Base-by-base conservation (phyloP, 306 rosid genomes). In the Datisca glomerata region DNA sequence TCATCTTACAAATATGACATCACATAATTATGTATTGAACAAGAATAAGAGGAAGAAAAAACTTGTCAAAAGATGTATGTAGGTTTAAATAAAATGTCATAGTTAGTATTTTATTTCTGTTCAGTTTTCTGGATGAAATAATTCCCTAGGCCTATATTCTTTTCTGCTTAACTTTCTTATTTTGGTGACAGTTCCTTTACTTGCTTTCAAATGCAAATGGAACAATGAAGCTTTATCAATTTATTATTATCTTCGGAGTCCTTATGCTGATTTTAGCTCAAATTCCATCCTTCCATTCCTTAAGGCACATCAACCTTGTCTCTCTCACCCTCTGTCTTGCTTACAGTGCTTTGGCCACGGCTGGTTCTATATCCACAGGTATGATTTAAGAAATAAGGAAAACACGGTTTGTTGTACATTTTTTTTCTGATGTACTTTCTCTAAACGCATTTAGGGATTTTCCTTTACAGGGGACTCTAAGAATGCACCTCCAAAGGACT, bases 281-380 rank as follows among this genome's bases (percentile, higher is more conserved):
- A 57, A 55, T 80, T 50, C 93, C 96, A 54, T 85, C 96, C 24
- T 86, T 86, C 61, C 93, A 86, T 48, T 81, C 93, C 43, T 43
- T 86, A 13, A 70, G 96, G 47, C 78, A 85, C 24, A 49, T 80
- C 22, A 80, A 77, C 49, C 71, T 86, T 27, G n/a, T 81, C 15
- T 78, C 93, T 63, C 69, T 86, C 24, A 4, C 50, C 41, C 79
- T 86, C 2, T 65, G 74, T 41, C 54, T 86, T 52, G 53, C 71
- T 39, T 81, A 44, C 27, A 60, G 91, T 4, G 53, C 72, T 42
- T 75, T 69, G 12, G 54, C 48, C 49, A 51, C 76, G 1, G 62
- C 68, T 18, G 96, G 79, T 12, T 75, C 80, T 21, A 67, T 86
- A 45, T 14, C 65, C 43, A 21, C 75, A 11, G 96, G 93, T 80